These are phyloP conservation scores for Penicillium desertorum DNA, from an alignment of 495 filamentous ascomycete genomes.

Conservation along the genomic window DNA sequence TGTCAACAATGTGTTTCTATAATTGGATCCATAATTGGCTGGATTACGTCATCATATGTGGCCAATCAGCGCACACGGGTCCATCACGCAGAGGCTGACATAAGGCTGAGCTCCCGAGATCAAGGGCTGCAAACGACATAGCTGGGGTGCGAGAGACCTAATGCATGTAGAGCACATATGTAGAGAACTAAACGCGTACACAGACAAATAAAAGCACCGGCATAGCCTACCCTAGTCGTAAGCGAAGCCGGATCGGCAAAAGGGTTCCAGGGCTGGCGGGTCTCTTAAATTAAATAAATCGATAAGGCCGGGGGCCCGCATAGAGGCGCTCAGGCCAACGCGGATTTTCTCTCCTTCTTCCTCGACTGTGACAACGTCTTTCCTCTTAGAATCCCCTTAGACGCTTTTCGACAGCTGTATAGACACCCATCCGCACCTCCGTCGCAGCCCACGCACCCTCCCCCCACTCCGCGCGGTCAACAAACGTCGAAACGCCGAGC, in stretches of 20 bases:
- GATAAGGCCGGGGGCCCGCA: constrained; percentile 29
- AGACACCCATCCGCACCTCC: neutral
- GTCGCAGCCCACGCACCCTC: neutral
- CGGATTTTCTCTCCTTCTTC: constrained; percentile 21
- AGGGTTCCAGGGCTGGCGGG: neutral
- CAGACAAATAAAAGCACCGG: neutral
- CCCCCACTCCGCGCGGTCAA: neutral
- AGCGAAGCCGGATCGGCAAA: constrained; percentile 16
- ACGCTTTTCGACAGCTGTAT: neutral
- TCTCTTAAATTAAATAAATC: constrained; percentile 11
- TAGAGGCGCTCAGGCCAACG: constrained; percentile 24
- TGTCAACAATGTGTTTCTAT: constrained; percentile 7
- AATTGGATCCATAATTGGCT: constrained; percentile 14
- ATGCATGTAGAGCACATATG: neutral
- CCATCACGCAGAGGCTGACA: neutral
- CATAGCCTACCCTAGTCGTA: neutral
- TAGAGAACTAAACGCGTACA: neutral
- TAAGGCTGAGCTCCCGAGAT: neutral
- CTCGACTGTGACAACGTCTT: neutral
- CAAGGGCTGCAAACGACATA: constrained; percentile 2
- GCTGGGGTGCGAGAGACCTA: neutral
- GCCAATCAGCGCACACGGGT: neutral
- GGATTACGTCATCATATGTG: neutral
- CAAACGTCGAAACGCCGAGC: neutral
- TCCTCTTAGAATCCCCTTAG: neutral